Percentiles rank a stretch among this genome's conserved stretches.
Conservation (phyloP, 2,329 filamentous ascomycete genomes). For the Penicillium sp. region DNA sequence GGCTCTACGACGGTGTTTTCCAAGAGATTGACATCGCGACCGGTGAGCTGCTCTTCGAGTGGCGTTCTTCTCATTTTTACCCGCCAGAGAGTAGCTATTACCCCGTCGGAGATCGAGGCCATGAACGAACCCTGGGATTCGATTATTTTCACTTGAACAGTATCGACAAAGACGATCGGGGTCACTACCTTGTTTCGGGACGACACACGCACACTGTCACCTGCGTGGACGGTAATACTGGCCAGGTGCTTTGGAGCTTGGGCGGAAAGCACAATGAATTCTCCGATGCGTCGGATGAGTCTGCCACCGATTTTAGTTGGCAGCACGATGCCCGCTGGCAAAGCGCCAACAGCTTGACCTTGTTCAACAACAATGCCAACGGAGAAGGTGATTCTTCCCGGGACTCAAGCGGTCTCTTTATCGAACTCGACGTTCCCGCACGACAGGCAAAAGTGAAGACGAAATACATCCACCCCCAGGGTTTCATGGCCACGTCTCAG, state of each 20-base stretch:
- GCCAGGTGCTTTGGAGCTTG: constrained; percentile 27
- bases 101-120: constrained; percentile 14
- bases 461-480: constrained; percentile 19
- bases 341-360: constrained; percentile 20
- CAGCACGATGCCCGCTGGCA: constrained; percentile 33
- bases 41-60: constrained; percentile 45
- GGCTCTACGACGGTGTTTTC: constrained; percentile 43
- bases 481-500: constrained; percentile 19
- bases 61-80: constrained; percentile 46
- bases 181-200: constrained; percentile 44
- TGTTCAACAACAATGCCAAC: constrained; percentile 29
- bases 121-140: constrained; percentile 34
- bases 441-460: constrained; percentile 10
- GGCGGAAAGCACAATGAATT: constrained; percentile 33
- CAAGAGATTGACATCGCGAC: constrained; percentile 48
- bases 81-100: constrained; percentile 22
- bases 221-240: constrained; percentile 37
- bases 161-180: constrained; percentile 49
- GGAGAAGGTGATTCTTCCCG: constrained; percentile 9
- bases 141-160: constrained; percentile 58
- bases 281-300: constrained; percentile 20
- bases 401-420: constrained; percentile 17
- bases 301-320: constrained; percentile 27
- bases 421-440: constrained; percentile 15
- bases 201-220: constrained; percentile 41